phyloP scores from a whole-genome alignment of 1,284 basidiomycete species.

The Neolentinus lepideus region DNA sequence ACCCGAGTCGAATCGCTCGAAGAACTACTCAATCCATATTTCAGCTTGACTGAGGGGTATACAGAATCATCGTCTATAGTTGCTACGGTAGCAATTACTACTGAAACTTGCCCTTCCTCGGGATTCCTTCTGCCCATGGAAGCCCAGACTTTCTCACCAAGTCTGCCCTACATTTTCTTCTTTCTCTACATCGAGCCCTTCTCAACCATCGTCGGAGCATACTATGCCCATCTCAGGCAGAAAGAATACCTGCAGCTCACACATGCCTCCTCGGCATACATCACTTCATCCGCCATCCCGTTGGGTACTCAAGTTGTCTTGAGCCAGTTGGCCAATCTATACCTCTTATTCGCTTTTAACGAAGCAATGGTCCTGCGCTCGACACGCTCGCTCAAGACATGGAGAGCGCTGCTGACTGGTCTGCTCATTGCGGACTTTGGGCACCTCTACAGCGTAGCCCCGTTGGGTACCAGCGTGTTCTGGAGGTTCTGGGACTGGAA shows the following conservation, averaged over 20 bases:
- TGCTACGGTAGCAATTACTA: too few relatives aligned
- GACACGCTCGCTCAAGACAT: slow-evolving; percentile 31
- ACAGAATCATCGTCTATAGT: too few relatives aligned
- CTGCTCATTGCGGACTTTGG: slow-evolving; percentile 44
- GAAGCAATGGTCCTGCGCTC: slow-evolving; percentile 43
- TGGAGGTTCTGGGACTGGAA: slow-evolving; percentile 34
- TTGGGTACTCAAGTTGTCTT: slow-evolving; percentile 33
- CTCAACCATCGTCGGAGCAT: slow-evolving; percentile 40
- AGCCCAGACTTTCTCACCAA: neutral
- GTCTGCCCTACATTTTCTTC: slow-evolving; percentile 31
- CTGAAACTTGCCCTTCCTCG: too few relatives aligned
- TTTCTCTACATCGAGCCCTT: slow-evolving; percentile 46
- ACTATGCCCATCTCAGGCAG: slow-evolving; percentile 35
- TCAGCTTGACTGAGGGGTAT: too few relatives aligned
- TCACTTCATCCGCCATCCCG: slow-evolving; percentile 14
- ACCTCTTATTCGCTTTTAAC: slow-evolving; percentile 45
- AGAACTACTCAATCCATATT: too few relatives aligned
- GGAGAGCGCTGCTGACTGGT: slow-evolving; percentile 35
- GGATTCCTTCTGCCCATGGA: neutral
- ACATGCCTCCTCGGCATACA: slow-evolving; percentile 11
- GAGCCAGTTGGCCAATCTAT: slow-evolving; percentile 43
- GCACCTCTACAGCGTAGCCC: slow-evolving; percentile 39
- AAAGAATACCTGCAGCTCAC: slow-evolving; percentile 34
- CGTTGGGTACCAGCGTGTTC: slow-evolving; percentile 34
- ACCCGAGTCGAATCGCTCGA: too few relatives aligned